These are phyloP conservation scores for Sorghum bicolor DNA, from an alignment of 176 grass and related monocot genomes.

Conservation along the genomic window DNA sequence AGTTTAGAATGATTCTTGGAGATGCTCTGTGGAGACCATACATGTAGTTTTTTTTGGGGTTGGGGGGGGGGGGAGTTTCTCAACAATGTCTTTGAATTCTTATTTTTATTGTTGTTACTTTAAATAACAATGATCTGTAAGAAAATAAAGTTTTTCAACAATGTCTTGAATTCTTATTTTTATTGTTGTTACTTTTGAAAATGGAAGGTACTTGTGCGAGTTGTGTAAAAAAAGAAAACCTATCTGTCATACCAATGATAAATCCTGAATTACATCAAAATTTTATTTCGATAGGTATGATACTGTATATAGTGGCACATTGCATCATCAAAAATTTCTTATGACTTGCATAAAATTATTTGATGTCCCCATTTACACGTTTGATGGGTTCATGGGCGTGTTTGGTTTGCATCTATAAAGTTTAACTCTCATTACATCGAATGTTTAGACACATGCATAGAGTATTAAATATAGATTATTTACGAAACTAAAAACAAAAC, in stretches of 20 bases:
- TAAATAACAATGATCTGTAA: background rate
- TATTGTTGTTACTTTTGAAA: background rate
- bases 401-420: too few species aligned
- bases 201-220: background rate
- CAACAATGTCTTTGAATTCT: background rate
- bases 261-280: background rate
- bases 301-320: background rate
- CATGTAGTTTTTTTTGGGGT: background rate
- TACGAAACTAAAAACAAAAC: too few species aligned
- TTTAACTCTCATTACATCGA: too few species aligned
- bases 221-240: background rate
- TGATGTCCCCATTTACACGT: background rate
- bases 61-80: background rate
- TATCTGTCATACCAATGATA: background rate
- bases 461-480: too few species aligned
- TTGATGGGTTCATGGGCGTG: background rate
- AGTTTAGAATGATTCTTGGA: too few species aligned
- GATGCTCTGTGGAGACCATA: too few species aligned
- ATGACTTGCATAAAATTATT: background rate
- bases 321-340: background rate
- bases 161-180: background rate
- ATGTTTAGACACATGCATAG: too few species aligned
- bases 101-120: background rate
- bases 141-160: background rate
- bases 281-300: background rate